phyloP scores from a whole-genome alignment of 2,329 filamentous ascomycete genomes.

The Apiospora rasikravindrae region DNA sequence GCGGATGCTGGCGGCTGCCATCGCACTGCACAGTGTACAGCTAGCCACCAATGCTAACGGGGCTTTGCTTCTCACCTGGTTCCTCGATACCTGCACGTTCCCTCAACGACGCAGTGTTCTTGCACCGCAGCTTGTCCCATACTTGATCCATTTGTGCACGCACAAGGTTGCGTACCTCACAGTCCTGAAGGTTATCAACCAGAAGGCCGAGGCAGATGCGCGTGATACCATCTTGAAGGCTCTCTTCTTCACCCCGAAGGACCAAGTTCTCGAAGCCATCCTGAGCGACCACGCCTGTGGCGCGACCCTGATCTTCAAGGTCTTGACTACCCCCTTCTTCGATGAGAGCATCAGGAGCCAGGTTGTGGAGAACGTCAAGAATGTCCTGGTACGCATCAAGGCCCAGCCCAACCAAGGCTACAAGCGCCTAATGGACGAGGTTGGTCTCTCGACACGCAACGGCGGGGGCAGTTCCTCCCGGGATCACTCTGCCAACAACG shows the following conservation, averaged over 20 bases:
- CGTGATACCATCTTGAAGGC: constrained; percentile 88
- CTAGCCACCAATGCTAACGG: constrained; percentile 96
- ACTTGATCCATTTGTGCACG: constrained; percentile 93
- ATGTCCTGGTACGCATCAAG: constrained; percentile 86
- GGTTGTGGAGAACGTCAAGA: constrained; percentile 90
- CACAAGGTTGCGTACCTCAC: constrained; percentile 98
- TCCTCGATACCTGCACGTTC: constrained; percentile 97
- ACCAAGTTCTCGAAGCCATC: constrained; percentile 87
- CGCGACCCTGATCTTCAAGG: constrained; percentile 97
- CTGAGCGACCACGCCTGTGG: constrained; percentile 90
- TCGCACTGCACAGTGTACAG: constrained; percentile 96
- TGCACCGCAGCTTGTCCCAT: constrained; percentile 88
- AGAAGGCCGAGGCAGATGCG: constrained; percentile 91
- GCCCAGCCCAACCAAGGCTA: constrained; percentile 94
- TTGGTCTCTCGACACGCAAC: constrained; percentile 78
- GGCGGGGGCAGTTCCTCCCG: constrained; percentile 48
- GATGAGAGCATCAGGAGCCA: constrained; percentile 88
- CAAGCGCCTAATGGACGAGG: constrained; percentile 98
- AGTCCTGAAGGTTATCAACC: constrained; percentile 97
- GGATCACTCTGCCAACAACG: constrained; percentile 51
- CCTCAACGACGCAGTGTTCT: constrained; percentile 88
- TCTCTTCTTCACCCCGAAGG: constrained; percentile 88
- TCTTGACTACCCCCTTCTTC: constrained; percentile 95
- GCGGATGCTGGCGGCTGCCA: constrained; percentile 89
- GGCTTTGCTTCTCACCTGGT: constrained; percentile 93